Evolutionary conservation across 75 land plant genomes (phyloP), one percentile per base, ranked within the genome.

Genomic region (Pinus albicaulis): DNA sequence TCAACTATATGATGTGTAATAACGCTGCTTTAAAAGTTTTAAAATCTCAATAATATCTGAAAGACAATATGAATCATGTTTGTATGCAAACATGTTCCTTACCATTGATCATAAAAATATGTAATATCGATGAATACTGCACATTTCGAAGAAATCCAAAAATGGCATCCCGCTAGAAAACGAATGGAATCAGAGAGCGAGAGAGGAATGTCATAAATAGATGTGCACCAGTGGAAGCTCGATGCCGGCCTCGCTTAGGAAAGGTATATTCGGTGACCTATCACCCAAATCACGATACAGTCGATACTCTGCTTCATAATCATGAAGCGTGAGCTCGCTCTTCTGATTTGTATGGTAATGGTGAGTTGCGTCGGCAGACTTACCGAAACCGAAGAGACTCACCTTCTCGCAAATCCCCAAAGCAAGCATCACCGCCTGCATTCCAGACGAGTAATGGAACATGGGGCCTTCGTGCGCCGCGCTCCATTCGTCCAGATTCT

Each of bases 361-460:
- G 56, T 95, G 98, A 80, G 87, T 92, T 1, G 92, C 87, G 20
- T 62, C 57, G 0, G 62, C 72, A 55, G 86, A 80, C 41, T 95
- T 95, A 72, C 98, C 94, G 64, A 95, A 95, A 7, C 98, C 98
- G 71, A 90, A 95, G n/a, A 95, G 20, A 57, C 89, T 89, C 26
- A 95, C 95, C 55, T 71, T 64, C 16, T 92, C 88, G 76, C 98
- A 95, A 41, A 92, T 74, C 26, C 92, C 98, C 26, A 90, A 57
- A 4, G 98, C 94, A 38, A 92, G 78, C 92, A 95, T 85, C 28
- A 92, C 86, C 28, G 98, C 97, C 65, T 94, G 94, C 82, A 94
- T 72, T 25, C 93, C 97, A 5, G 97, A 94, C 0, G 97, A 94
- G 83, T 94, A 94, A 76, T 94, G 97, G 71, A 94, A 94, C 34